These are phyloP conservation scores for Cerioporus squamosus DNA, from an alignment of 1,284 basidiomycete species.

Conservation along the genomic window DNA sequence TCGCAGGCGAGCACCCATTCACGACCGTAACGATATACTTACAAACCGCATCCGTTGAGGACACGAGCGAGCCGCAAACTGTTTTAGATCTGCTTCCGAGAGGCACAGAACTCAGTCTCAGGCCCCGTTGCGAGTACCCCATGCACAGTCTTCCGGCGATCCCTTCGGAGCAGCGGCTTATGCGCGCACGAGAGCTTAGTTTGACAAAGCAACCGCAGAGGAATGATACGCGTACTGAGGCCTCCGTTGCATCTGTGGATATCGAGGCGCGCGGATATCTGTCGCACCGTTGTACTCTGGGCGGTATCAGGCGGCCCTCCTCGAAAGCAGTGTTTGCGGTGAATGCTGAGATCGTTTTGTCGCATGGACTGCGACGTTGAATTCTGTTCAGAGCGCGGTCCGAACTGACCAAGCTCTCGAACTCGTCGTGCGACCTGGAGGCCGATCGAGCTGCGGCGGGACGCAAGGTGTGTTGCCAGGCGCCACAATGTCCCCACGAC, in stretches of 20 bases:
- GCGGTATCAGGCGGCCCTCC: background rate
- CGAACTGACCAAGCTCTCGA: too few relatives aligned
- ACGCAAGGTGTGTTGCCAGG: background rate
- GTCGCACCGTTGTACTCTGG: background rate
- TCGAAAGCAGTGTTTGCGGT: conserved; percentile 15
- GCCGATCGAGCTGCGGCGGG: background rate
- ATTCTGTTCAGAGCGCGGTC: background rate
- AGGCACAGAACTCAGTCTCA: background rate
- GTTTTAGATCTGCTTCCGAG: background rate
- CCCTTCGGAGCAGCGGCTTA: background rate
- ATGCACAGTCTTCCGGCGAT: conserved; percentile 1
- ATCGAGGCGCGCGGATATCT: background rate
- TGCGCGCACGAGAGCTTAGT: too few relatives aligned
- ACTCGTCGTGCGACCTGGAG: background rate
- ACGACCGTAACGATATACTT: conserved; percentile 1
- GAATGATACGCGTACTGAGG: too few relatives aligned
- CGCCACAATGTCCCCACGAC: conserved; percentile 5
- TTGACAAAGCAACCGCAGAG: too few relatives aligned
- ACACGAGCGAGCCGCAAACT: too few relatives aligned
- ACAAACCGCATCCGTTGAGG: too few relatives aligned
- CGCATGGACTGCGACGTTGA: background rate
- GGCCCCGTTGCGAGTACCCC: background rate
- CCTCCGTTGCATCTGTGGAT: too few relatives aligned
- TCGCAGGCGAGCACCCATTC: conserved; percentile 14
- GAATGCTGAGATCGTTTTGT: background rate